Conservation (phyloP, 768 basidiomycete genomes). For the Ramaria sp. region DNA sequence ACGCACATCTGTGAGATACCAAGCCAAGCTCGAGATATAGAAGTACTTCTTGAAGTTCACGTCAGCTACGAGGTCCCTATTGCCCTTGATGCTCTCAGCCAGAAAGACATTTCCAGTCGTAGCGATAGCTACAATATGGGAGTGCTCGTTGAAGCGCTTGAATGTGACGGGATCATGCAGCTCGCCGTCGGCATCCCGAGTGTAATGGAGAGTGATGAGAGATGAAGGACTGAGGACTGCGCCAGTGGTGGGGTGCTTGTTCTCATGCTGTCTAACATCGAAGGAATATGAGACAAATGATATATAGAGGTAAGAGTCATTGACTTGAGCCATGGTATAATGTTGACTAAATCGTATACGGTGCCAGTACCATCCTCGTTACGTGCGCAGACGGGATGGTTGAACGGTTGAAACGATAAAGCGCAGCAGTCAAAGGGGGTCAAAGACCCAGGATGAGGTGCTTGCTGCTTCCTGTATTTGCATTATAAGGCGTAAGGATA, state of each 20-base stretch:
- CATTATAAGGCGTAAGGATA: conserved; percentile 3
- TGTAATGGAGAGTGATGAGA: conserved; percentile 72
- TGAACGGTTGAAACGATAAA: conserved; percentile 82
- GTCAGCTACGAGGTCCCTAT: conserved; percentile 80
- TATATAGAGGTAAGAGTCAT: conserved; percentile 17
- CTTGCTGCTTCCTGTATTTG: conserved; percentile 28
- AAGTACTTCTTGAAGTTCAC: conserved; percentile 71
- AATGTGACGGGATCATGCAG: conserved; percentile 95
- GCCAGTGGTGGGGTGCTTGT: conserved; percentile 69
- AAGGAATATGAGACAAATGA: conserved; percentile 6
- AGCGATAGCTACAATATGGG: conserved; percentile 85
- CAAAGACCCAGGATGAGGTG: conserved; percentile 47
- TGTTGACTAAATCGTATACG: conserved; percentile 87
- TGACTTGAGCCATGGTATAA: conserved; percentile 90
- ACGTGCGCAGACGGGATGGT: conserved; percentile 78
- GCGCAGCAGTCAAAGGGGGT: conserved; percentile 90
- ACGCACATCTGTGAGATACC: conserved; percentile 1
- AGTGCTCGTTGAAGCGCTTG: conserved; percentile 94
- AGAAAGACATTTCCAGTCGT: conserved; percentile 91
- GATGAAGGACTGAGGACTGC: conserved; percentile 59
- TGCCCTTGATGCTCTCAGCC: conserved; percentile 80
- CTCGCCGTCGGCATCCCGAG: conserved; percentile 76
- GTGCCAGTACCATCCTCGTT: conserved; percentile 70
- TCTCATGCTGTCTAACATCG: conserved; percentile 60
- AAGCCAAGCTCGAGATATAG: not conserved